Conservation (phyloP, 495 filamentous ascomycete genomes). For the Penicillium simplicissimum region DNA sequence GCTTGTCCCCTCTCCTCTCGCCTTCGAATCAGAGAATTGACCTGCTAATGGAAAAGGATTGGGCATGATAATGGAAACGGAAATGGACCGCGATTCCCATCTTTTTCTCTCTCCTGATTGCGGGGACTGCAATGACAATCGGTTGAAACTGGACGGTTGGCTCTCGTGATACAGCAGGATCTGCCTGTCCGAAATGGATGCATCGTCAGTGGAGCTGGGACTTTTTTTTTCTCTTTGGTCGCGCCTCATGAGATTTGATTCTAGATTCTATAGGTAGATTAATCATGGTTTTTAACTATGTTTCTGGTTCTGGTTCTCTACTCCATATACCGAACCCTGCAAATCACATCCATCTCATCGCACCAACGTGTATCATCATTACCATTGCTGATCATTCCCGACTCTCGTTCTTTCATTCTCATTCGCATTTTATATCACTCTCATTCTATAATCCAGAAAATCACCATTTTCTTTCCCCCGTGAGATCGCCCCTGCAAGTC, state of each 20-base stretch:
- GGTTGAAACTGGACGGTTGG: neutral
- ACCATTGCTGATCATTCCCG: neutral
- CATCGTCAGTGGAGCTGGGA: constrained; percentile 21
- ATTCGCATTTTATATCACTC: neutral
- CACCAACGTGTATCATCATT: neutral
- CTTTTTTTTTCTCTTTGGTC: constrained; percentile 16
- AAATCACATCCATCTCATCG: too few relatives aligned
- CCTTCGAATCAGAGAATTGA: neutral
- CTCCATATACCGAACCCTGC: too few relatives aligned
- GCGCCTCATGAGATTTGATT: constrained; percentile 15
- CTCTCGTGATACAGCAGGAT: constrained; percentile 3
- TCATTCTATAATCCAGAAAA: neutral
- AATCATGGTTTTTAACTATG: neutral
- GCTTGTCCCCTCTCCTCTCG: constrained; percentile 7
- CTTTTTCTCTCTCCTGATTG: neutral
- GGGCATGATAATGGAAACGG: neutral
- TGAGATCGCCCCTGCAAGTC: constrained; percentile 29
- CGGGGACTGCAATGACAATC: neutral
- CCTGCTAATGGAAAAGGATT: neutral
- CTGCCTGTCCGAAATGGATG: constrained; percentile 23
- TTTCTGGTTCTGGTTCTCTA: too few relatives aligned
- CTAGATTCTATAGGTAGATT: neutral
- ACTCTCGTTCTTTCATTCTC: neutral
- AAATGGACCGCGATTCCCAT: neutral
- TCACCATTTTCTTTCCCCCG: constrained; percentile 1